Base-by-base conservation (phyloP, 352 stramenopile species). In the Phytopythium boreale region DNA sequence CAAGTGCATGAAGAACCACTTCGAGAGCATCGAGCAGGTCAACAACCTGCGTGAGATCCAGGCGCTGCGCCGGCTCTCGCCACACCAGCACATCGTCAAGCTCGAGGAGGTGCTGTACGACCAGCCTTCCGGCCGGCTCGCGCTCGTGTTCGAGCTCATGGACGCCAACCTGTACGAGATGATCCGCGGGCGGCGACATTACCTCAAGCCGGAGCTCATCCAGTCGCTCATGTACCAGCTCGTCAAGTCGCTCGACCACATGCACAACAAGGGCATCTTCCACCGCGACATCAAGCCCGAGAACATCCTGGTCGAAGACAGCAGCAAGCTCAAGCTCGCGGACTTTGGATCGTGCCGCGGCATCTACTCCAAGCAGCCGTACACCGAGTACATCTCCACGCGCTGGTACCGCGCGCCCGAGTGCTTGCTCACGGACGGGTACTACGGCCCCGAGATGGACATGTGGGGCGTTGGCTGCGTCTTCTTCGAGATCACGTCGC, bases 1-100 rank as follows among this genome's bases (percentile, higher is more conserved):
- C 71, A 99, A 99, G 68, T 98, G 96, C 74, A 99, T 99, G 96
- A 98, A 98, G 71, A 98, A 97, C 70, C 82, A 94, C 56, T 99
- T 98, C 55, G 92, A 98, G 65, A 97, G 75, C 70, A 97, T 98
- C 46, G 95, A 99, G 60, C 92, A 99, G 70, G 95, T 98, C 39
- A 98, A 99, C 73, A 98, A 97, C 59, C 73, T 99, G 29, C 80
- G 95, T 47, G 96, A 99, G 75, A 98, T 99, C 62, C 93, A 98
- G 69, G 95, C 96, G 14, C 75, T 99, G 50, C 79, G 95, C 29
- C 77, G 95, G 22, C 74, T 99, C 15, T 98, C 89, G 37, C 95
- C 94, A 8, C 96, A 99, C 67, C 86, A 93, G 62, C 90, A 98
- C 71, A 97, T 99, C 50, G 95, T 98, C 26, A 97, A 95, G 41